Conservation (phyloP, 1,284 basidiomycete genomes). For the Cryptococcus wingfieldii region DNA sequence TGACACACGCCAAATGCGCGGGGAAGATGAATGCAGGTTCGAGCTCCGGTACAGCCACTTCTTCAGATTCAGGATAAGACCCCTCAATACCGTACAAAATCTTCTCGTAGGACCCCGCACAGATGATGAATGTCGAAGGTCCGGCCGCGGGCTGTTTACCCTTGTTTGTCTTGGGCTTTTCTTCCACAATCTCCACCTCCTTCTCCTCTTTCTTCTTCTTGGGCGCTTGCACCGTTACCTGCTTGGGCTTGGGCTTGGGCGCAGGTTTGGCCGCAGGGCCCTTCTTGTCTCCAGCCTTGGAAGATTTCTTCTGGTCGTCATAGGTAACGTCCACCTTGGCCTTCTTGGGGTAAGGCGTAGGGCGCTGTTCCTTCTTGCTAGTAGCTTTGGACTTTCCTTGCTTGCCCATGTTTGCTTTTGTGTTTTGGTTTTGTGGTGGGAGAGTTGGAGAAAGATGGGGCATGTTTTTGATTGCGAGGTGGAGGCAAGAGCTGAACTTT, state of each 20-base stretch:
- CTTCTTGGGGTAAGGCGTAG: slow-evolving; percentile 31
- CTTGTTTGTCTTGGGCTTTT: slow-evolving; percentile 8
- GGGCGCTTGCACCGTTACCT: neutral
- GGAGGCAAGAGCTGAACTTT: too few relatives aligned
- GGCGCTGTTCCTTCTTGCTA: slow-evolving; percentile 2
- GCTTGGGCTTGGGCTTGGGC: neutral
- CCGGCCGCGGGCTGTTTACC: slow-evolving; percentile 8
- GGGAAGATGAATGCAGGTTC: slow-evolving; percentile 93
- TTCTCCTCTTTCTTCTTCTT: neutral
- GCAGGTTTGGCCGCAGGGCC: neutral
- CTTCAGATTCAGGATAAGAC: slow-evolving; percentile 34
- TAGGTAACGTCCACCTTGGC: slow-evolving; percentile 39
- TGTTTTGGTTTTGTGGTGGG: neutral
- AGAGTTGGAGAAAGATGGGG: neutral
- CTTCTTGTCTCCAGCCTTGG: neutral
- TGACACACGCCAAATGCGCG: slow-evolving; percentile 89
- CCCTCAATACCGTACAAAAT: slow-evolving; percentile 86
- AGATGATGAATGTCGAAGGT: slow-evolving; percentile 66
- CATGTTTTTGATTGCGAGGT: neutral
- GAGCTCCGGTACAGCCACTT: slow-evolving; percentile 45
- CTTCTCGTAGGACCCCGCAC: slow-evolving; percentile 93
- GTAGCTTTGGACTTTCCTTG: neutral
- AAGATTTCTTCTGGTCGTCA: slow-evolving; percentile 20
- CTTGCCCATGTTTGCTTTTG: neutral
- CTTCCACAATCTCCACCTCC: neutral